Evolutionary conservation across 1,284 basidiomycete species (phyloP).

Genomic region (Singerocomus rubriflavus): DNA sequence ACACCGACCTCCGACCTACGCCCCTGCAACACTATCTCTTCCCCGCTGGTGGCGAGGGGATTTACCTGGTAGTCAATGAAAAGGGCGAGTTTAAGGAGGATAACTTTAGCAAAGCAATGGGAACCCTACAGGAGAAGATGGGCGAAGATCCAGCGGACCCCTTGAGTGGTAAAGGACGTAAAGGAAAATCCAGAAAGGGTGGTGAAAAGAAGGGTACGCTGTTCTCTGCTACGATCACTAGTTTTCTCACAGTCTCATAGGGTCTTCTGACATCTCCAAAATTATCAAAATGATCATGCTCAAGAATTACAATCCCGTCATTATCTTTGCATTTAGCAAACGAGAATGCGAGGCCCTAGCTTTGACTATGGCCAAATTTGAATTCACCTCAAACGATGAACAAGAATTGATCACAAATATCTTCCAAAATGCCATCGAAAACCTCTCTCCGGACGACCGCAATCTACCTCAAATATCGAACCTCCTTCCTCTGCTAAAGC

Average conservation of each 20-base stretch:
- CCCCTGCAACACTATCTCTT: conserved; percentile 99
- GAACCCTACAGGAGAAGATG: conserved; percentile 77
- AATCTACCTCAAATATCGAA: conserved; percentile 94
- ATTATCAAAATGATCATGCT: conserved; percentile 99
- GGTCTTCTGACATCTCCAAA: conserved; percentile 94
- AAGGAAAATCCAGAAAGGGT: conserved; percentile 89
- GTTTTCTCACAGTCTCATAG: conserved; percentile 37
- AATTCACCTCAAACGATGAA: conserved; percentile 95
- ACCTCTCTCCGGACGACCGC: conserved; percentile 85
- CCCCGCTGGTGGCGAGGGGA: conserved; percentile 94
- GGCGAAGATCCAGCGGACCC: conserved; percentile 95
- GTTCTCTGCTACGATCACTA: background rate
- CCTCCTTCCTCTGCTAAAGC: conserved; percentile 88
- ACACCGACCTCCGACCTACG: conserved; percentile 98
- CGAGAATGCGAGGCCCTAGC: conserved; percentile 96
- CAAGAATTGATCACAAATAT: conserved; percentile 86
- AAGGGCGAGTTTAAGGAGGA: conserved; percentile 96
- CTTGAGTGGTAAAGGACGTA: conserved; percentile 76
- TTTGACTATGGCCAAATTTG: conserved; percentile 89
- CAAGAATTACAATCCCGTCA: conserved; percentile 98
- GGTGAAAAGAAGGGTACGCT: conserved; percentile 81
- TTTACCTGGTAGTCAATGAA: conserved; percentile 97
- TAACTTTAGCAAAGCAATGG: conserved; percentile 98
- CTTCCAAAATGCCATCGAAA: conserved; percentile 94
- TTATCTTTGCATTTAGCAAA: conserved; percentile 98